Evolutionary conservation across 2,329 filamentous ascomycete species (phyloP), one percentile per base, ranked within the genome.

Genomic region (Seiridium unicorne): DNA sequence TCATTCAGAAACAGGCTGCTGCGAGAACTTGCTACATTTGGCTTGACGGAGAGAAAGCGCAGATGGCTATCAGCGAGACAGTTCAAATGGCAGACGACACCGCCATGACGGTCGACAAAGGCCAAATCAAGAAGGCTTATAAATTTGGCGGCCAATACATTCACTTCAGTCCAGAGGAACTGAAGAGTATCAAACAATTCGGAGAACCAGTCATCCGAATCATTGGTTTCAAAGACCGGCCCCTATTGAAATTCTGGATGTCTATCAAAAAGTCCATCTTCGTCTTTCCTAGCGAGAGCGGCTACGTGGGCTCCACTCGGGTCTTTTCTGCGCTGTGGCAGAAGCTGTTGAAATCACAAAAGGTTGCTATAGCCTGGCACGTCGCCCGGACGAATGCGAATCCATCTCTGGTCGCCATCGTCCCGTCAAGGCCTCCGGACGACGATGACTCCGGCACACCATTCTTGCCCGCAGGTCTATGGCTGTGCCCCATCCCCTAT

Each of bases 81-180:
- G 88, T 87, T 1, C 86, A 88, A 60, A 83, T 93, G 59, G 89
- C 92, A 3, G 90, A 92, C 62, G 92, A 96, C 66, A 93, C 88
- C 18, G 85, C 89, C 2, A 84, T 88, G 44, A 86, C 87, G 0
- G 87, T 98, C 0, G 89, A 96, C 63, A 93, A 93, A 66, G 78
- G 77, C 3, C 93, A 98, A 68, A 85, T 96, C 26, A 90, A 90
- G 61, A 97, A 95, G 74, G 95, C 94, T 0, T 99, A 95, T 80
- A 97, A 95, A 68, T 98, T 98, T 70, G 95, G 94, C 10, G 93
- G 92, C 44, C 92, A 96, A 65, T 92, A 92, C 53, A 86, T 99
- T 51, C 84, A 89, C 54, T 99, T 99, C 72, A 88, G 88, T 0
- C 84, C 88, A 0, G 93, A 97, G 40, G 94, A 99, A 72, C 87